Conservation (phyloP, 179 eudicot species). For the Heliamphora pulchella region DNA sequence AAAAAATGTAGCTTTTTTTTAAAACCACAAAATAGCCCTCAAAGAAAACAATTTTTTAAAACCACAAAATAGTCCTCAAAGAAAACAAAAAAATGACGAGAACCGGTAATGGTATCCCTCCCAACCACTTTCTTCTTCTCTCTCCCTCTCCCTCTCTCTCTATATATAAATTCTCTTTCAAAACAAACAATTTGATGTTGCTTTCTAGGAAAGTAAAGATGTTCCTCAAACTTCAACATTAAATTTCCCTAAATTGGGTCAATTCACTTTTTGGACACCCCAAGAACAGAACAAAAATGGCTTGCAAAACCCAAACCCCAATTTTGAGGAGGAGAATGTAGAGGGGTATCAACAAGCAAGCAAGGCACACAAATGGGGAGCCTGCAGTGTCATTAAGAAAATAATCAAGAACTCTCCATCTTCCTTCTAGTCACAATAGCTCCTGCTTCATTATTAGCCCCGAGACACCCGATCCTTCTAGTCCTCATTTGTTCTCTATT, state of each 20-base stretch:
- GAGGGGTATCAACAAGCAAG: constrained; percentile 9
- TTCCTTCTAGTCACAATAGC: background rate
- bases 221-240: too few relatives aligned
- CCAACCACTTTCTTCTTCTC: background rate
- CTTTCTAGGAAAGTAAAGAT: too few relatives aligned
- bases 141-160: background rate
- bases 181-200: too few relatives aligned
- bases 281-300: constrained; percentile 16
- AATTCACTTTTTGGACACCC: background rate
- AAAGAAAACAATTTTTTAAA: background rate
- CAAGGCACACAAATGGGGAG: constrained; percentile 29
- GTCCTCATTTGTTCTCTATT: constrained; percentile 37
- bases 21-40: background rate
- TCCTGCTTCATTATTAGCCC: too few relatives aligned
- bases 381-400: constrained; percentile 27
- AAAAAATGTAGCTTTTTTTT: background rate
- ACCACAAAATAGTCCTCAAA: constrained; percentile 1
- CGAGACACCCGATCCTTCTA: constrained; percentile 8
- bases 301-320: constrained; percentile 9
- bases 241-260: too few relatives aligned
- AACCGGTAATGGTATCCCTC: background rate
- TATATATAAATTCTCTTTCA: too few relatives aligned
- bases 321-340: background rate
- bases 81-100: background rate
- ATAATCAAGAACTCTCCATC: constrained; percentile 21